Percentiles rank a stretch among this genome's conserved stretches.
Conservation (phyloP, 352 stramenopile genomes). For the Peronosclerospora sorghi region DNA sequence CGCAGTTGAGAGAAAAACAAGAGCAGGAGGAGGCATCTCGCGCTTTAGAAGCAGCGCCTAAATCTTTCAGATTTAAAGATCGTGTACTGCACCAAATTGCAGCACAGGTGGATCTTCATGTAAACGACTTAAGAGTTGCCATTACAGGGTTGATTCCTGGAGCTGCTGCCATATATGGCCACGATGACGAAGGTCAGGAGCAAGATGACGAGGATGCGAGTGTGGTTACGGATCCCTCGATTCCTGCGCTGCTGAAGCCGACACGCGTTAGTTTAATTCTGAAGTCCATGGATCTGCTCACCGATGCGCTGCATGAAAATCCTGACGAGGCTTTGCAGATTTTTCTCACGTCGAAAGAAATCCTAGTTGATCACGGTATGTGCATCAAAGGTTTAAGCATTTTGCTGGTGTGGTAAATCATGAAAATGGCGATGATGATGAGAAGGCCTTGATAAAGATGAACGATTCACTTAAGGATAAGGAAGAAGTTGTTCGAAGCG, state of each 20-base stretch:
- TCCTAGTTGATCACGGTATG: constrained; percentile 38
- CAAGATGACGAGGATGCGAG: constrained; percentile 14
- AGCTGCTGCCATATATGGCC: constrained; percentile 14
- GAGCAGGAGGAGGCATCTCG: constrained; percentile 7
- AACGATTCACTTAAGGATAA: constrained; percentile 21
- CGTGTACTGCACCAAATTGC: constrained; percentile 47
- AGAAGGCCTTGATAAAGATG: constrained; percentile 9
- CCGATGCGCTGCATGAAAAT: constrained; percentile 35
- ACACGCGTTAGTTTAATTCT: constrained; percentile 28
- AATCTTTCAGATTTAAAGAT: constrained; percentile 46
- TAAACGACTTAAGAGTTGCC: constrained; percentile 29
- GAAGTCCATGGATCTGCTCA: constrained; percentile 28
- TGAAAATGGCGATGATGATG: constrained; percentile 11
- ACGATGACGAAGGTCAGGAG: constrained; percentile 16
- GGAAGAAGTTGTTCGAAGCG: constrained; percentile 8
- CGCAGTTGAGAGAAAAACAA: constrained; percentile 21
- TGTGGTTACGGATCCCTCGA: constrained; percentile 13
- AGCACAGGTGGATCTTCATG: constrained; percentile 46
- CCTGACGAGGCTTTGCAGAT: constrained; percentile 32
- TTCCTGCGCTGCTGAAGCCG: constrained; percentile 14
- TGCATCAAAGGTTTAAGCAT: constrained; percentile 38
- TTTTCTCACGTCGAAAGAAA: constrained; percentile 37
- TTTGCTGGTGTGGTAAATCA: constrained; percentile 20
- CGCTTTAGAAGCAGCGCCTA: constrained; percentile 5
- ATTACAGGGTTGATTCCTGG: constrained; percentile 22